phyloP scores from a whole-genome alignment of 2,329 filamentous ascomycete genomes.

The Blastomyces gilchristii region DNA sequence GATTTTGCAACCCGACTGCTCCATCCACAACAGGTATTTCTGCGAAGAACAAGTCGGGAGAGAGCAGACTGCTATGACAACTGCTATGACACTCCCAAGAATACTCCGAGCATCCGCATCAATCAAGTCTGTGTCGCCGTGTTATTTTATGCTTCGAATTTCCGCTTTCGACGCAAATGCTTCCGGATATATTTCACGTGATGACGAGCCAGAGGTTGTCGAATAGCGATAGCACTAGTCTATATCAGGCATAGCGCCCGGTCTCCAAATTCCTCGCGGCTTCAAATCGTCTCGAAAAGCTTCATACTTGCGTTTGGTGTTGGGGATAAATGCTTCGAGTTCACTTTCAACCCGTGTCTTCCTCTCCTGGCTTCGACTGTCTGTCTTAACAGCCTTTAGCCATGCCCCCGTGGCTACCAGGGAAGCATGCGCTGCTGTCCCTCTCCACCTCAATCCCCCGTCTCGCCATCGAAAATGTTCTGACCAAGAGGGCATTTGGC shows the following conservation, averaged over 20 bases:
- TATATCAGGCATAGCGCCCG: not conserved
- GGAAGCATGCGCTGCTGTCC: conserved; percentile 25
- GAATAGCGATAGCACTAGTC: not conserved
- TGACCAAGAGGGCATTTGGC: conserved; percentile 32
- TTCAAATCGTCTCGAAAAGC: not conserved
- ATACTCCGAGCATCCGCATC: not conserved
- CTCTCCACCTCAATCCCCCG: conserved; percentile 13
- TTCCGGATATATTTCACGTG: not conserved
- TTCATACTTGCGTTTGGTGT: not conserved
- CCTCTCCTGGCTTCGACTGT: not conserved
- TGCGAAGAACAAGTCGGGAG: not conserved
- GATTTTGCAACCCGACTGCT: not conserved
- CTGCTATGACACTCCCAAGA: not conserved
- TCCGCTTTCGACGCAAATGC: not conserved
- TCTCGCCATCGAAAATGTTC: conserved; percentile 12
- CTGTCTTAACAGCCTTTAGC: conserved; percentile 11
- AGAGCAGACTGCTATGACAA: not conserved
- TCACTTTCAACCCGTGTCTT: not conserved
- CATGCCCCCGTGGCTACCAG: conserved; percentile 30
- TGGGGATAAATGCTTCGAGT: not conserved
- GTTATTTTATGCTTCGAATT: not conserved
- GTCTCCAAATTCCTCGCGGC: not conserved
- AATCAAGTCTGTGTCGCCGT: not conserved
- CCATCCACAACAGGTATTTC: not conserved
- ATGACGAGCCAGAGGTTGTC: not conserved